Percentiles rank a stretch among this genome's conserved stretches.
Conservation (phyloP, 345 rosid genomes). For the Excoecaria cochinchinensis region DNA sequence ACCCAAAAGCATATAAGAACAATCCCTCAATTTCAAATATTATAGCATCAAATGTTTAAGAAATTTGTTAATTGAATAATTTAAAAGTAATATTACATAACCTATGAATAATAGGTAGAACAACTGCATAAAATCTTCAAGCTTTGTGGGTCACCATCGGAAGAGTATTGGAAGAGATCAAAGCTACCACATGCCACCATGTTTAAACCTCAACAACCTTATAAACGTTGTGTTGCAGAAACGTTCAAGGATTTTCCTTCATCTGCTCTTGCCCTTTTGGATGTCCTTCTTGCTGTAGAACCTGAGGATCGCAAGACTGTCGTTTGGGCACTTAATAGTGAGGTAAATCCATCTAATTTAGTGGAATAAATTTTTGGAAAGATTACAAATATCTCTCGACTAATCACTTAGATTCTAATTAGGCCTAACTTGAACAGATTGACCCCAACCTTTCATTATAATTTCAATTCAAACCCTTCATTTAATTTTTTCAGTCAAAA, state of each 20-base stretch:
- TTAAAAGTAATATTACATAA: background rate
- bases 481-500: no score
- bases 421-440: no score
- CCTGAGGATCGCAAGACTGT: slow-evolving; percentile 59
- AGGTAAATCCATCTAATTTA: slow-evolving; percentile 35
- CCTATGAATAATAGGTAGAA: slow-evolving; percentile 44
- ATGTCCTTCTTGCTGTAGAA: slow-evolving; percentile 54
- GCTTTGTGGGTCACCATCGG: slow-evolving; percentile 75
- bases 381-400: no score
- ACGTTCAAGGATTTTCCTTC: slow-evolving; percentile 57
- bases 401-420: no score
- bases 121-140: slow-evolving; percentile 72
- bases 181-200: slow-evolving; percentile 58
- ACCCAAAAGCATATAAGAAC: no score
- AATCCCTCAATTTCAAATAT: no score
- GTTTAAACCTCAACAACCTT: slow-evolving; percentile 67
- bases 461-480: background rate
- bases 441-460: background rate
- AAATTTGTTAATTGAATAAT: no score
- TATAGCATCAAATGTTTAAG: no score
- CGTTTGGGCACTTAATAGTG: slow-evolving; percentile 47
- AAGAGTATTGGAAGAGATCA: slow-evolving; percentile 65
- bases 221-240: slow-evolving; percentile 51
- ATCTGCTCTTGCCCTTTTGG: slow-evolving; percentile 50
- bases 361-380: no score